Percentiles rank a stretch among this genome's conserved stretches.
Conservation (phyloP, 2,329 filamentous ascomycete species). For the Thielaviopsis musarum region DNA sequence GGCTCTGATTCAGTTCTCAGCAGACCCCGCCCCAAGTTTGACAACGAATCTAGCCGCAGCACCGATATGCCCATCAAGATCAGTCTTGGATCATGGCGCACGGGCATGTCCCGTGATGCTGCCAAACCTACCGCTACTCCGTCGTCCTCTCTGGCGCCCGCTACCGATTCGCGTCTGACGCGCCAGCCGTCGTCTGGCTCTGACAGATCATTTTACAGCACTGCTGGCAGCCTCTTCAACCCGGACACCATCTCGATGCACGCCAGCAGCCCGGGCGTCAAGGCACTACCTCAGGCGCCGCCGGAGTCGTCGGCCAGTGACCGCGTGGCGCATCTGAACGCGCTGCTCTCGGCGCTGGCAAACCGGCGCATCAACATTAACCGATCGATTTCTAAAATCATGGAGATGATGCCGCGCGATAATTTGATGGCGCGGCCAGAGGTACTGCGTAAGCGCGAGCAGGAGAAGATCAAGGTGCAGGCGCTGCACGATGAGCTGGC, state of each 20-base stretch:
- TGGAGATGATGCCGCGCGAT: slow-evolving; percentile 58
- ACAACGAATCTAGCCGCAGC: background rate
- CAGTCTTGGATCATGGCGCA: slow-evolving; percentile 5
- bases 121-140: background rate
- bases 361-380: slow-evolving; percentile 56
- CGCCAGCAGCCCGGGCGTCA: slow-evolving; percentile 21
- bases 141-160: background rate
- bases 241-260: slow-evolving; percentile 12
- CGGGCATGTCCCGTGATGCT: slow-evolving; percentile 3
- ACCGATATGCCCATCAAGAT: slow-evolving; percentile 6
- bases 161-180: background rate
- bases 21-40: background rate
- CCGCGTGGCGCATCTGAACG: slow-evolving; percentile 49
- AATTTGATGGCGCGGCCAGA: slow-evolving; percentile 50
- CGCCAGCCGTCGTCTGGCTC: background rate
- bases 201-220: slow-evolving; percentile 1
- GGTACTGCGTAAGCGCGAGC: slow-evolving; percentile 38
- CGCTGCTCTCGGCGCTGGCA: slow-evolving; percentile 45
- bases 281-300: slow-evolving; percentile 44
- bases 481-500: slow-evolving; percentile 48
- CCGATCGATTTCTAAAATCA: slow-evolving; percentile 59
- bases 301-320: slow-evolving; percentile 42
- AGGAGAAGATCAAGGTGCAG: slow-evolving; percentile 48
- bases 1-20: background rate
- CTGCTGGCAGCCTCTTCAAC: slow-evolving; percentile 8